Conservation (phyloP, 106 monocot genomes). For the Apostasia shenzhenica region DNA sequence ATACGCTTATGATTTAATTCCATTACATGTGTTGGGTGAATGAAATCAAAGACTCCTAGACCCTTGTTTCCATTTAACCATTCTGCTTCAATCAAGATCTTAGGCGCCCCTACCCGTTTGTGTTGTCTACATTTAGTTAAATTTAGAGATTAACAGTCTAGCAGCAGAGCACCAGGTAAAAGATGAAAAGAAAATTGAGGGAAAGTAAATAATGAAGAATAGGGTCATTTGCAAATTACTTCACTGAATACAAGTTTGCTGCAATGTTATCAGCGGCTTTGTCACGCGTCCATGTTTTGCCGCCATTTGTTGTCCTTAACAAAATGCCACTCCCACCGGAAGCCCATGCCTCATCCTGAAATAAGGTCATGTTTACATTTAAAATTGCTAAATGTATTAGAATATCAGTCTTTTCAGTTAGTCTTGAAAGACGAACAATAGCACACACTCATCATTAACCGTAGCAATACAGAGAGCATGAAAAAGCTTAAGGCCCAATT, state of each 20-base stretch:
- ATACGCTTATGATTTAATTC: too few relatives aligned
- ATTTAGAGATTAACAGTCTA: too few relatives aligned
- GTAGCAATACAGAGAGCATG: too few relatives aligned
- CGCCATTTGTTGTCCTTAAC: constrained; percentile 79
- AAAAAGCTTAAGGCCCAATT: too few relatives aligned
- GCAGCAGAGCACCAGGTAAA: not conserved
- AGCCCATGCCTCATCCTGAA: constrained; percentile 98
- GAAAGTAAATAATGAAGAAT: too few relatives aligned
- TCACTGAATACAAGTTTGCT: constrained; percentile 89
- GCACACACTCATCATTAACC: not conserved
- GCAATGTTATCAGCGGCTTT: constrained; percentile 90
- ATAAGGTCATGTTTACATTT: constrained; percentile 4
- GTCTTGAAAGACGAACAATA: not conserved
- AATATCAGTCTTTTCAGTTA: not conserved
- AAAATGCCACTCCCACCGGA: constrained; percentile 87
- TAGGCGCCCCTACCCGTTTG: too few relatives aligned
- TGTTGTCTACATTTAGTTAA: too few relatives aligned
- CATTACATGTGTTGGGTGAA: too few relatives aligned
- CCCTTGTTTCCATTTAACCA: too few relatives aligned
- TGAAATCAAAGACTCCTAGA: too few relatives aligned
- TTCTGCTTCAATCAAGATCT: too few relatives aligned
- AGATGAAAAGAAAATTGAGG: not conserved
- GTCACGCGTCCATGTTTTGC: constrained; percentile 83
- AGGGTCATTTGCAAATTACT: constrained; percentile 28
- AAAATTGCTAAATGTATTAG: not conserved